Base-by-base conservation (phyloP, 257 asterid species). In the Solanum medicagineum region DNA sequence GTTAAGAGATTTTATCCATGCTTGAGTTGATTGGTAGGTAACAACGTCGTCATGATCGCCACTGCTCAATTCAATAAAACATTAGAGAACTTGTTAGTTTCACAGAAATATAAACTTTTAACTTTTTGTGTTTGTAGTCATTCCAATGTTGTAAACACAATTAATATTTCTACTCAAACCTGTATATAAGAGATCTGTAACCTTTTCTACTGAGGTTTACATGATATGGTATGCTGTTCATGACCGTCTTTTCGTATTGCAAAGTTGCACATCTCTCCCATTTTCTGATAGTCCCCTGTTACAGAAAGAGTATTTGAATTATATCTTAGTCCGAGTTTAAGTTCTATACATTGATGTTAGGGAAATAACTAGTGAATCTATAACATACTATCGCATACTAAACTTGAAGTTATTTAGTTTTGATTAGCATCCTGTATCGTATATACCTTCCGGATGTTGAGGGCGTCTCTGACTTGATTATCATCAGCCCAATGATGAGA, bases 1-100 rank as follows among this genome's bases (percentile, higher is more conserved):
- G 62, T 88, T 88, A 22, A 91, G 88, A 86, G 90, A 86, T 80
- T 62, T 86, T 86, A 88, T 91, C 93, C 93, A 91, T 32, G 90
- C 92, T 90, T 86, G 56, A 44, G 93, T 91, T 59, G 93, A 89
- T 20, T 55, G 42, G 84, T 56, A 87, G 3, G 90, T 86, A 19
- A 90, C 83, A 8, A 53, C 0, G 70, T 85, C 69, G 70, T 91
- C 92, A 62, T 91, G 93, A 85, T 91, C 93, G 17, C 93, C 93
- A 47, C 92, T 88, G 86, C 10, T 49, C 29, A 85, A 84, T 22
- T 65, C 7, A 55, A 56, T 2, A 20, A 40, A 57, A 70, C 36
- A 12, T 17, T 6, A 36, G 29, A 57, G 14, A 19, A 60, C 0
- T 36, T 29, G 29, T 29, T 29, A 1, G 29, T 29, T 29, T 29